Evolutionary conservation across 2,329 filamentous ascomycete species (phyloP).

Genomic region (Domatiomyces globalis): DNA sequence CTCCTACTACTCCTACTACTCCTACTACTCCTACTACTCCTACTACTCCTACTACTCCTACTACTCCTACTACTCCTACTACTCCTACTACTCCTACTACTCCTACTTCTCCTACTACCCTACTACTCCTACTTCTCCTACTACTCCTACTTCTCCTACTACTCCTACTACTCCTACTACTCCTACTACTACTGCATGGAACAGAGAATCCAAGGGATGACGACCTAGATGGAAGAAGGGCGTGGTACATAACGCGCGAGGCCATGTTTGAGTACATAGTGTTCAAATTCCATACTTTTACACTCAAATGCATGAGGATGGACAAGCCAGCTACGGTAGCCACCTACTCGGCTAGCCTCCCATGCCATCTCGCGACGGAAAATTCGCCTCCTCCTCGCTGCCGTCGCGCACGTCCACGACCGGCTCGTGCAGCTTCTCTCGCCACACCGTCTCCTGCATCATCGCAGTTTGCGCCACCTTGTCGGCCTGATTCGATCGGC

Average conservation of each 20-base stretch:
- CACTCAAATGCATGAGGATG: background rate
- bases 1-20: no score
- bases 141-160: no score
- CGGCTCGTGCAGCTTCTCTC: background rate
- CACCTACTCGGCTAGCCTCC: background rate
- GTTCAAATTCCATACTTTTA: background rate
- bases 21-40: no score
- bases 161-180: no score
- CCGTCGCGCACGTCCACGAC: background rate
- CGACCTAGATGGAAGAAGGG: background rate
- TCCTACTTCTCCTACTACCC: no score
- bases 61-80: no score
- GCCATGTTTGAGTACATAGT: background rate
- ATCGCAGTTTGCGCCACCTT: constrained; percentile 1
- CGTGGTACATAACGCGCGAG: background rate
- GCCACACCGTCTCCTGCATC: background rate
- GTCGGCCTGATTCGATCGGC: constrained; percentile 7
- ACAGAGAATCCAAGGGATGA: background rate
- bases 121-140: no score
- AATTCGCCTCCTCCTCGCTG: background rate
- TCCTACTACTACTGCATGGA: background rate
- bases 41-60: no score
- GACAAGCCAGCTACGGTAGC: background rate
- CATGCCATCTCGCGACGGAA: background rate
- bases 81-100: no score